Percentiles rank a stretch among this genome's conserved stretches.
Conservation (phyloP, 2,329 filamentous ascomycete species). For the Aspergillaceae sp. region DNA sequence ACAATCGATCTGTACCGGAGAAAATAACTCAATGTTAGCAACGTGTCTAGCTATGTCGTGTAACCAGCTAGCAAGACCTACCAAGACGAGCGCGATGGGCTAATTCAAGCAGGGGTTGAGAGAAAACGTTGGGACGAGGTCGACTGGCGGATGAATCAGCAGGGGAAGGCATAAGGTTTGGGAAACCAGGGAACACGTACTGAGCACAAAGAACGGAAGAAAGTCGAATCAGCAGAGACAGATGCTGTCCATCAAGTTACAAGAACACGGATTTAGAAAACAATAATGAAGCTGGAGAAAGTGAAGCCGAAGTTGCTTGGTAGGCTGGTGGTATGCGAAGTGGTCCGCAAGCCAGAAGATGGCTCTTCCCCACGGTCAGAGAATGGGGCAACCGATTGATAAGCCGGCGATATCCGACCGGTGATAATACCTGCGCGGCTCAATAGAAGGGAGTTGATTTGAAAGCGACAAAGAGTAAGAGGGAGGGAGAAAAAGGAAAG, state of each 20-base stretch:
- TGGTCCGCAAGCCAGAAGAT: not conserved
- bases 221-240: too few relatives aligned
- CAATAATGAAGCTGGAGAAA: not conserved
- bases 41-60: too few relatives aligned
- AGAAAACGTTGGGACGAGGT: not conserved
- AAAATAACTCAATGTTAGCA: too few relatives aligned
- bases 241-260: too few relatives aligned
- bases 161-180: not conserved
- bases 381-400: not conserved
- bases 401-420: conserved; percentile 2
- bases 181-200: not conserved
- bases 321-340: not conserved
- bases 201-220: too few relatives aligned
- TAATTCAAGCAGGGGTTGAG: not conserved
- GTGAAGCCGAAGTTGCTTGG: not conserved
- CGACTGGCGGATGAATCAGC: not conserved
- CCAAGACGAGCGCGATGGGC: too few relatives aligned
- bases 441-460: not conserved
- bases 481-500: not conserved
- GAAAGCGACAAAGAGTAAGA: not conserved
- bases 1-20: not conserved
- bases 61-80: too few relatives aligned
- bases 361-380: not conserved
- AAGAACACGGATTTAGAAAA: too few relatives aligned
- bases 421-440: not conserved